A percentile compares a stretch with the other conserved stretches of the same genome.
Evolutionary conservation across 2,329 filamentous ascomycete species (phyloP).

Genomic region (Fusarium graminum): DNA sequence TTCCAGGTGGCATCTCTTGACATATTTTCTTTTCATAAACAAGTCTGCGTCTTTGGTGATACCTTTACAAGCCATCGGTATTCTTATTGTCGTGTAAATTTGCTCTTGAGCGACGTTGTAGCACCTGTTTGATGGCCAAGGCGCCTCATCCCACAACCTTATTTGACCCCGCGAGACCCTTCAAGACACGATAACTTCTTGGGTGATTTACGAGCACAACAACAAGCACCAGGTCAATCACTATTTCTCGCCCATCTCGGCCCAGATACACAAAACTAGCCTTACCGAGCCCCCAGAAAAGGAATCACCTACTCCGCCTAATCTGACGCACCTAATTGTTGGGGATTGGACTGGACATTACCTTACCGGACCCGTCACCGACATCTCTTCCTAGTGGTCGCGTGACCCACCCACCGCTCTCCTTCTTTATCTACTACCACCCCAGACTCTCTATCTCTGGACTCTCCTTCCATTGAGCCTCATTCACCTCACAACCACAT

Average conservation of each 20-base stretch:
- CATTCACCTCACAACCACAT: slow-evolving; percentile 13
- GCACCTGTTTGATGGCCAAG: background rate
- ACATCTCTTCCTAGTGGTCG: slow-evolving; percentile 44
- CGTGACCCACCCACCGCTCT: slow-evolving; percentile 48
- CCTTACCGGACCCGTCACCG: slow-evolving; percentile 42
- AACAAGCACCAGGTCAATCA: background rate
- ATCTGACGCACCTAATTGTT: slow-evolving; percentile 31
- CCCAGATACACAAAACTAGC: background rate
- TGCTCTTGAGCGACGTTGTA: background rate
- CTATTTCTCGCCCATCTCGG: background rate
- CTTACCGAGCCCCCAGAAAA: slow-evolving; percentile 19
- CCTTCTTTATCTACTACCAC: slow-evolving; percentile 20
- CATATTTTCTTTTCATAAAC: background rate
- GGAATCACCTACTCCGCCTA: slow-evolving; percentile 35
- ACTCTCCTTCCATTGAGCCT: slow-evolving; percentile 6
- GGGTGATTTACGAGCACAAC: slow-evolving; percentile 8
- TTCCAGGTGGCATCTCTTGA: slow-evolving; percentile 12
- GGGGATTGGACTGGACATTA: slow-evolving; percentile 17
- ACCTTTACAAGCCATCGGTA: background rate
- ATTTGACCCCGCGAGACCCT: slow-evolving; percentile 35
- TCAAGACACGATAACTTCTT: slow-evolving; percentile 29
- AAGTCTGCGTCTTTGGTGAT: background rate
- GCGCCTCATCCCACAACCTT: slow-evolving; percentile 24
- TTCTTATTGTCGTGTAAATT: background rate
- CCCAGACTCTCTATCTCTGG: background rate